Evolutionary conservation across 2,329 filamentous ascomycete genomes (phyloP).

Genomic region (Sarocladium kiliense): DNA sequence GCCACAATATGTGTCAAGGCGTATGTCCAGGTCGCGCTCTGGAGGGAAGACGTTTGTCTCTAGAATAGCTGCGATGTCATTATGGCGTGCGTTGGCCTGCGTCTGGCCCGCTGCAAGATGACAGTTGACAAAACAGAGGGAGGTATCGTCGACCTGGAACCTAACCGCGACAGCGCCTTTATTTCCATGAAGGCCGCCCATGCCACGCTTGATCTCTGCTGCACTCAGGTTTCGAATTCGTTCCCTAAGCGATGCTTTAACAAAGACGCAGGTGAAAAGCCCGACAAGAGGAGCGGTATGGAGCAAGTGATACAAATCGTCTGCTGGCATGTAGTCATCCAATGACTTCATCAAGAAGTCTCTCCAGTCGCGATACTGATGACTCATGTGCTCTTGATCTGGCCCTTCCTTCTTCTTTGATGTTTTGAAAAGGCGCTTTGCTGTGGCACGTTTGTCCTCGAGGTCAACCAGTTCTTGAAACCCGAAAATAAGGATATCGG

Average conservation of each 20-base stretch:
- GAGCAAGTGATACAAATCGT: conserved; percentile 76
- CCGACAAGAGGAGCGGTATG: conserved; percentile 86
- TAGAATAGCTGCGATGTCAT: conserved; percentile 84
- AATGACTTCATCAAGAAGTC: conserved; percentile 80
- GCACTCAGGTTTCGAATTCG: conserved; percentile 73
- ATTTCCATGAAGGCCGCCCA: conserved; percentile 93
- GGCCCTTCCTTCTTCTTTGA: conserved; percentile 80
- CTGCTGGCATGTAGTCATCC: conserved; percentile 74
- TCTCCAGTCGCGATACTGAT: conserved; percentile 94
- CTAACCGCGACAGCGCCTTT: conserved; percentile 90
- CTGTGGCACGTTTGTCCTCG: conserved; percentile 94
- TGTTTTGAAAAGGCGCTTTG: conserved; percentile 89
- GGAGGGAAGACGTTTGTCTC: conserved; percentile 71
- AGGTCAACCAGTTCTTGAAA: conserved; percentile 98
- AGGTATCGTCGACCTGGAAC: conserved; percentile 91
- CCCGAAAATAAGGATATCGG: conserved; percentile 90
- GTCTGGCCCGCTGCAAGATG: conserved; percentile 93
- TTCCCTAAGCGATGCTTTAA: conserved; percentile 71
- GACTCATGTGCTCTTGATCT: conserved; percentile 81
- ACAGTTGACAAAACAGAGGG: conserved; percentile 94
- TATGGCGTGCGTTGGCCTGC: conserved; percentile 85
- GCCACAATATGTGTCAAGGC: conserved; percentile 75
- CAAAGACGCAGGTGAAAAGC: conserved; percentile 92
- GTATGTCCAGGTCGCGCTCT: conserved; percentile 60
- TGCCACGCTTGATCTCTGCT: conserved; percentile 88